Base-by-base conservation (phyloP, 73 alveolate species). In the Tetrahymena elliotti region DNA sequence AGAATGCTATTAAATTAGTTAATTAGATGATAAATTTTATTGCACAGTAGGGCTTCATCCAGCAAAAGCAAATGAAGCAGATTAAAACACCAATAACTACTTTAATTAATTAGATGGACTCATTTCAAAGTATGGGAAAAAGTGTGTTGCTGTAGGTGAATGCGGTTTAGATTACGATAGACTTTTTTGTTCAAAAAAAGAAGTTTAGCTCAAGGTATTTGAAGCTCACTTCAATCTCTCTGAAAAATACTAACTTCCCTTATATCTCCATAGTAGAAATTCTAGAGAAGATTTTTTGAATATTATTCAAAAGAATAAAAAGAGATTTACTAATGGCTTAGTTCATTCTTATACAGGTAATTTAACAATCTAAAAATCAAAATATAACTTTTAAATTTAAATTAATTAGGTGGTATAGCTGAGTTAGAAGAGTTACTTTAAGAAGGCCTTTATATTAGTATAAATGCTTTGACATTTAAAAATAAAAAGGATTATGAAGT, bases 111-210 rank as follows among this genome's bases (percentile, higher is more conserved):
- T 68, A 27, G 88, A 68, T 31, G 88, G 24, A 4, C 88, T 68
- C 3, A 68, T 68, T 7, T n/a, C 16, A n/a, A 68, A 68, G 38
- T 68, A 68, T 24, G 97, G 97, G 84, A 97, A 96, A 35, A 98
- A 99, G 94, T 96, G 98, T 68, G 97, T 98, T 5, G 99, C 99
- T 3, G 95, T 99, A 11, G 99, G 99, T 13, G 99, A 99, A 95
- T 99, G 99, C 93, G 99, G 99, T 54, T 96, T 99, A 35, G 99
- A 99, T 96, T 99, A 99, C 97, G 99, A 99, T 96, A 84, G 99
- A 93, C 96, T 99, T 33, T 98, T 98, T 93, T 99, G 98, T 97
- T 97, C 99, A 13, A 96, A 94, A 20, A 99, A 98, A 94, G 99
- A 99, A 83, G 98, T 97, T 39, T 99, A 99, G 93, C 94, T 97